Percentiles rank a stretch among this genome's conserved stretches.
These are phyloP conservation scores for Diaporthe australafricana DNA, from an alignment of 2,329 filamentous ascomycete genomes.

Conservation along the genomic window DNA sequence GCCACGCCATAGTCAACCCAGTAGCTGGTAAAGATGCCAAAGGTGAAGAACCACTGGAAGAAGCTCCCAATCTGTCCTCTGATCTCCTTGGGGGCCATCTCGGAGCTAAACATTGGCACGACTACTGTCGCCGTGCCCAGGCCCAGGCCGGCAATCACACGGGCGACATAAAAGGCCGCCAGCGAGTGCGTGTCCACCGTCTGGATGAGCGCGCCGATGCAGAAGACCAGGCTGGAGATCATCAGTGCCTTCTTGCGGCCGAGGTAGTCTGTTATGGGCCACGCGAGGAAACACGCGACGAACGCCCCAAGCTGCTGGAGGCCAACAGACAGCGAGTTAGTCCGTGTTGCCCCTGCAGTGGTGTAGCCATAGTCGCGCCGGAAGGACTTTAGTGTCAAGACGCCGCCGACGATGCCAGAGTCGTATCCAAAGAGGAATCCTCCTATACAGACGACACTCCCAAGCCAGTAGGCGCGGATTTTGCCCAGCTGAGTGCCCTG, in stretches of 20 bases:
- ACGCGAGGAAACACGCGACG: conserved; percentile 48
- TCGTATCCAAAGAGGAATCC: conserved; percentile 61
- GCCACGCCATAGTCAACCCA: conserved; percentile 60
- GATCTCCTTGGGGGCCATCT: conserved; percentile 60
- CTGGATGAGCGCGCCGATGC: conserved; percentile 55
- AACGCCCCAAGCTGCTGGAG: conserved; percentile 48
- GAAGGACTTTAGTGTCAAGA: conserved; percentile 46
- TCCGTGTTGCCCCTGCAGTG: conserved; percentile 40
- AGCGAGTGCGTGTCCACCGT: conserved; percentile 55
- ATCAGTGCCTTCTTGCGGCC: conserved; percentile 47
- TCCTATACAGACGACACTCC: conserved; percentile 61
- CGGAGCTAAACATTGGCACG: conserved; percentile 56
- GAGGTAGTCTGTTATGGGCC: conserved; percentile 46
- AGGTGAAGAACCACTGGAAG: conserved; percentile 59
- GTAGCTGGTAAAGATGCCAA: conserved; percentile 47
- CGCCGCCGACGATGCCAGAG: conserved; percentile 51
- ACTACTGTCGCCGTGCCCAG: conserved; percentile 49
- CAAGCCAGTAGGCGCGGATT: conserved; percentile 63
- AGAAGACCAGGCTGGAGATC: conserved; percentile 56
- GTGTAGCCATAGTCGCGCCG: conserved; percentile 45
- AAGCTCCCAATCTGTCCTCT: conserved; percentile 56
- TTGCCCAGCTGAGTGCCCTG: conserved; percentile 48
- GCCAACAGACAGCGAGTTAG: conserved; percentile 47
- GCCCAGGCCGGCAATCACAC: conserved; percentile 47
- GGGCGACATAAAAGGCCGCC: conserved; percentile 47